A percentile compares a stretch with the other conserved stretches of the same genome.
Evolutionary conservation across 2,329 filamentous ascomycete genomes (phyloP).

Genomic region (Claviceps humidiphila): DNA sequence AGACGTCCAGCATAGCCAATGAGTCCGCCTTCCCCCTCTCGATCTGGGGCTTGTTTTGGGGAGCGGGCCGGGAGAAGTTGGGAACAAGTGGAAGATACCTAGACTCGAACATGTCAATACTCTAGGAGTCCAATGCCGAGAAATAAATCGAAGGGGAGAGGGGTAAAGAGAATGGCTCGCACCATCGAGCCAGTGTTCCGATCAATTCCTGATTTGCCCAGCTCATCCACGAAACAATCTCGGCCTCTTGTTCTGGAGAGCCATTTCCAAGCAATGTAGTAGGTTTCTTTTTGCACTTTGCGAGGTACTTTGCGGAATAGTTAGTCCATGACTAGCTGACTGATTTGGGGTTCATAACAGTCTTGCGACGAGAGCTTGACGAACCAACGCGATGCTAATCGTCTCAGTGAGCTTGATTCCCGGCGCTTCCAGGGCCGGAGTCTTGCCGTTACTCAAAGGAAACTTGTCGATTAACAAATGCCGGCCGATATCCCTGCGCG

Average conservation of each 20-base stretch:
- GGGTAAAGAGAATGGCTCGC: neutral
- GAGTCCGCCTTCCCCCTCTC: neutral
- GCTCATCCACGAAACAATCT: slow-evolving; percentile 1
- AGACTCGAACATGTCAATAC: neutral
- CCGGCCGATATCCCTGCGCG: neutral
- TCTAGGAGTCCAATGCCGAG: neutral
- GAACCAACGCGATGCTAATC: neutral
- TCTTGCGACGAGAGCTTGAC: neutral
- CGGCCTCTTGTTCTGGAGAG: neutral
- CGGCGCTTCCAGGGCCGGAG: neutral
- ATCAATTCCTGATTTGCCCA: slow-evolving; percentile 2
- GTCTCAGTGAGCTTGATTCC: neutral
- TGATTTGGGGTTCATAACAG: neutral
- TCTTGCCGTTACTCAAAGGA: slow-evolving; percentile 1
- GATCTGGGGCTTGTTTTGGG: neutral
- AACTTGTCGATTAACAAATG: neutral
- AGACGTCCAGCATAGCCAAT: neutral
- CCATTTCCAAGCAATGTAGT: neutral
- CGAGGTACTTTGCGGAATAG: neutral
- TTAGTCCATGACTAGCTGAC: neutral
- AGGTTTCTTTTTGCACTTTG: neutral
- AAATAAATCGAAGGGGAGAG: neutral
- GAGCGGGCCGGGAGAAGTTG: neutral
- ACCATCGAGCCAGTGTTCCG: neutral
- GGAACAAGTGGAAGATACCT: slow-evolving; percentile 1